Base-by-base conservation (phyloP, 148 eudicot genomes). In the Pouteria glomerata region DNA sequence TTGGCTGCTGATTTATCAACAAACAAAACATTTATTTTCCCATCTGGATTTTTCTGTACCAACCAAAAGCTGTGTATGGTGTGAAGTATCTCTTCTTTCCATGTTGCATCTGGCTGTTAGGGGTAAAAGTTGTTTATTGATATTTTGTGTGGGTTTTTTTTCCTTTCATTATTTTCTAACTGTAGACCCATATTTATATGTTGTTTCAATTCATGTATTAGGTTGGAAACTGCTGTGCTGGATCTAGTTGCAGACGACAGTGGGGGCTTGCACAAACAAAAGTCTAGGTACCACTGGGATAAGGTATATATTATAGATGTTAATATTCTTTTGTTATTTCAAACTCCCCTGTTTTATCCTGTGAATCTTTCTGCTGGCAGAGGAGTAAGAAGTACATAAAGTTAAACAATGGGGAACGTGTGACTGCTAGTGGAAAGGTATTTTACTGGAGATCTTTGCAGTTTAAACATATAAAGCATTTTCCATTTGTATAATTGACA, bases 341-440 rank as follows among this genome's bases (percentile, higher is more conserved):
- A 44, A n/a, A 69, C 8, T 52, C 7, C 59, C 53, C 1, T 71
- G 60, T 63, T 58, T 11, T 42, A 42, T 16, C 10, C 45, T 63
- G 6, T 29, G 18, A 21, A 65, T 69, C 33, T 73, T 21, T 68
- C 29, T 69, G 69, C 60, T 68, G 63, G 65, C 90, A 93, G 98
- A 89, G 92, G 84, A 77, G 92, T 77, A 93, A 93, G 79, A 90
- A 90, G 87, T 93, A 91, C 58, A 63, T 91, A 76, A 93, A 93
- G 80, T 83, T 93, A 67, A 93, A 93, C 76, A 93, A 86, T 65
- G 90, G 91, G 37, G 98, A 93, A 0, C 89, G 87, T 45, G 98
- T 94, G 81, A 86, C 90, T 60, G 97, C 93, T 39, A 89, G 84
- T 72, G 98, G 98, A 55, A 94, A 94, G 98, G 98, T 94, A 91